Evolutionary conservation across 2,329 filamentous ascomycete species (phyloP).

Genomic region (Nannizziopsis barbatae): DNA sequence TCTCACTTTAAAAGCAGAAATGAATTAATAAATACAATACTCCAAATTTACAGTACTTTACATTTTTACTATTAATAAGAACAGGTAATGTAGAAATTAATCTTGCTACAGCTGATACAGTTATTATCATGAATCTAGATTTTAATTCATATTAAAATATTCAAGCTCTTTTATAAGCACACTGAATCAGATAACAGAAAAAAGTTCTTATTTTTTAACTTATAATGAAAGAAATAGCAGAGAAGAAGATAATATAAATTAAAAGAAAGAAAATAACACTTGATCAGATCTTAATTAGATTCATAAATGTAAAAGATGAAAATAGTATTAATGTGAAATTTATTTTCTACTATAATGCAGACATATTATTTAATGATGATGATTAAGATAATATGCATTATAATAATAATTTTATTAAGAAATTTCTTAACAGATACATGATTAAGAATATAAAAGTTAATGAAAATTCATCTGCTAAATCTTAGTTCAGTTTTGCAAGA

Average conservation of each 20-base stretch:
- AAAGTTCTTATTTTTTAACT: conserved; percentile 94
- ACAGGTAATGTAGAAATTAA: conserved; percentile 97
- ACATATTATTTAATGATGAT: conserved; percentile 71
- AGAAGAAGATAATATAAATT: conserved; percentile 94
- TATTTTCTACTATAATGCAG: conserved; percentile 76
- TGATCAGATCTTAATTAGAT: conserved; percentile 88
- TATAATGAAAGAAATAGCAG: conserved; percentile 76
- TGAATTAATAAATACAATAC: conserved; percentile 90
- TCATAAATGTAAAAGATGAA: conserved; percentile 65
- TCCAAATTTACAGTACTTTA: conserved; percentile 69
- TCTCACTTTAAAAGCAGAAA: conserved; percentile 78
- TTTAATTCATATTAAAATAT: conserved; percentile 98
- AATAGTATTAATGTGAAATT: conserved; percentile 70
- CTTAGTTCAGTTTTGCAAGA: conserved; percentile 76
- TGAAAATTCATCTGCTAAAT: conserved; percentile 57
- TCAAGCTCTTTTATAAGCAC: conserved; percentile 84
- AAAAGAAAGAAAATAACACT: conserved; percentile 92
- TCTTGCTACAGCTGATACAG: conserved; percentile 88
- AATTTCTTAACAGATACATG: conserved; percentile 74
- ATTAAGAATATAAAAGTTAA: conserved; percentile 59
- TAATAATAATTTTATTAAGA: conserved; percentile 71
- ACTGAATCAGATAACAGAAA: conserved; percentile 91
- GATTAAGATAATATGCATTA: conserved; percentile 63
- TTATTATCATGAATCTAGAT: conserved; percentile 93
- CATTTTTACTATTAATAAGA: conserved; percentile 83